Evolutionary conservation across 1,284 basidiomycete genomes (phyloP), one percentile per base, ranked within the genome.

Genomic region (Irpex rosettiformis): DNA sequence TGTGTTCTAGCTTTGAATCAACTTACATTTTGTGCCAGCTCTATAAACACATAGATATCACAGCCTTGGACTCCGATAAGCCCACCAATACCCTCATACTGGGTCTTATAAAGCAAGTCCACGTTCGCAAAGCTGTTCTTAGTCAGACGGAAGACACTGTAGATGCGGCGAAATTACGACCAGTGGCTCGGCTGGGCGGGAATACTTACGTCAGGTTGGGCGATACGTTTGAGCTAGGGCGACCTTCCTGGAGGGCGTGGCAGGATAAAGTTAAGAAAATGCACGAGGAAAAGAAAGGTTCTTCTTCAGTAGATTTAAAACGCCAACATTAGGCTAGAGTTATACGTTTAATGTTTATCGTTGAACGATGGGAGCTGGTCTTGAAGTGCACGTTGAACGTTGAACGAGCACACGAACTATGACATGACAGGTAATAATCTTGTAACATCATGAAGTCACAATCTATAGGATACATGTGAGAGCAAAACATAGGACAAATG

Each of bases 181-280:
- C 86, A 1, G 75, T 92, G 16, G 80, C 82, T 2, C 78, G 89
- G 30, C 71, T 92, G 22, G 89, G 89, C 4, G 88, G 86, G 3
- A 75, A 74, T 22, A 77, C 76, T 54, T 91, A 87, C 69, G 81
- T 77, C 21, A 73, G 77, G 45, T 64, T 86, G 33, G 74, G 78
- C 42, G 80, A 84, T 56, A 81, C 80, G 42, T 88, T 84, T 66
- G 80, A 86, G 58, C 63, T 88, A 30, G 74, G 78, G 47, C 73
- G 86, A 55, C 76, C 82, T 5, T 76, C 78, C 2, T 91, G 88
- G 88, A 78, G 77, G 40, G 68, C 73, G 42, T 73, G 79, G 57
- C 77, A 77, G 69, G 78, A 79, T 30, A 30, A 47, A 30, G 55
- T 60, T 22, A 52, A 61, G 52, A 43, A 58, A 28, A 29, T 62